These are phyloP conservation scores for Hordeum marinum DNA, from an alignment of 176 grass and related monocot genomes.

Conservation along the genomic window DNA sequence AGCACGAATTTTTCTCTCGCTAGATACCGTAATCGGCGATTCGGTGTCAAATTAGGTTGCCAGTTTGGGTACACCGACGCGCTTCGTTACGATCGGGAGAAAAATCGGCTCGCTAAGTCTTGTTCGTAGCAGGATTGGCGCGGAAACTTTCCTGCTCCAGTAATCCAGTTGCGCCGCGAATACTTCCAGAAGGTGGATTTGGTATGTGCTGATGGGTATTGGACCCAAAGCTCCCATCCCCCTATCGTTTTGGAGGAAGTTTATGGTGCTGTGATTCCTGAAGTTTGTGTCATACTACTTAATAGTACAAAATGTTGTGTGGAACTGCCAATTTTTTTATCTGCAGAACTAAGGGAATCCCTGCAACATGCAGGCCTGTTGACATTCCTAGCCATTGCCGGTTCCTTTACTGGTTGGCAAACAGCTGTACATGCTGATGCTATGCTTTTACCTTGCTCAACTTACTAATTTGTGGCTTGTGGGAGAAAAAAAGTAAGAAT, in stretches of 20 bases:
- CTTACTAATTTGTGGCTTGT: not conserved
- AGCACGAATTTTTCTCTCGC: not conserved
- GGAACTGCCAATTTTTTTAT: not conserved
- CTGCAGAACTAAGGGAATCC: not conserved
- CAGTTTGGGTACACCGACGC: not conserved
- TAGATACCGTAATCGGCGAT: not conserved
- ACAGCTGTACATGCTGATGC: not conserved
- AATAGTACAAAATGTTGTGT: not conserved
- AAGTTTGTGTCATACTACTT: not conserved
- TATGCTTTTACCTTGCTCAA: not conserved
- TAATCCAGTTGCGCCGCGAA: not conserved
- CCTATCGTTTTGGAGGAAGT: not conserved
- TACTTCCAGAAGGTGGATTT: conserved; percentile 17
- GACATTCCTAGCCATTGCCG: not conserved
- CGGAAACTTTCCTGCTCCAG: not conserved
- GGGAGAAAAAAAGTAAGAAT: not conserved
- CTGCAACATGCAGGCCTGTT: conserved; percentile 1
- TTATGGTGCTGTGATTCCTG: conserved; percentile 11
- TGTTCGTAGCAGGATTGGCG: conserved; percentile 2
- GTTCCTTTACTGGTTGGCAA: not conserved
- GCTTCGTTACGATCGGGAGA: not conserved
- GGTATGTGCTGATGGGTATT: not conserved
- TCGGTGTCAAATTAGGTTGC: not conserved
- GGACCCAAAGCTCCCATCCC: not conserved
- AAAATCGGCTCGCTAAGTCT: not conserved